Base-by-base conservation (phyloP, 441 rosid species). In the Dalechampia spathulata region DNA sequence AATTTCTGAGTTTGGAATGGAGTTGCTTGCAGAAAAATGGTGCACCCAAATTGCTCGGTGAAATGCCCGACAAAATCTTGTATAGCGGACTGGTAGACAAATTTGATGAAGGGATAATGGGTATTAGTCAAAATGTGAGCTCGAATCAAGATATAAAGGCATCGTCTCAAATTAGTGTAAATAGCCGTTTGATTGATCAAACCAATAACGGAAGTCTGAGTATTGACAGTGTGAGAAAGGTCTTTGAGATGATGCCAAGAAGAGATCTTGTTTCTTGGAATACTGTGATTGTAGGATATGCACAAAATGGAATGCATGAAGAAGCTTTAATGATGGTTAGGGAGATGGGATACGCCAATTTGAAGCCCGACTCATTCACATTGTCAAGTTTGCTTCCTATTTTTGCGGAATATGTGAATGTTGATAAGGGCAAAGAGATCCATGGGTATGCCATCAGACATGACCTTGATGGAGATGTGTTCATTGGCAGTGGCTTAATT, bases 401-500 rank as follows among this genome's bases (percentile, higher is more conserved):
- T 27, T 60, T 70, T 52, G 64, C 70, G 9, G 89, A 77, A 44
- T 65, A 70, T 63, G 83, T 46, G 58, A 51, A 64, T 34, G 57
- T 57, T 43, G 43, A 39, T 8, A 65, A 71, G 55, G 97, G 83
- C 45, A 87, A 75, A 60, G 96, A 83, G 86, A 80, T 83, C 68
- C 97, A 87, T 59, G 91, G 86, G 40, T 87, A 85, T 69, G 77
- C 72, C 41, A 60, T 87, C 22, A 73, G 97, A 73, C 78, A 76
- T 32, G 71, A 81, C n/a, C 68, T 83, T 63, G 73, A 77, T 58
- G 39, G 34, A 38, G 66, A 70, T 49, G 50, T 64, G 40, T 44
- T 28, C 38, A 40, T 70, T 44, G 70, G 55, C 30, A 64, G 70
- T 41, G 36, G 66, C 56, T 80, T 86, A 72, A 74, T 90, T 55